Evolutionary conservation across 805 yeast genomes (phyloP).

Genomic region (Wickerhamiella spandovensis): DNA sequence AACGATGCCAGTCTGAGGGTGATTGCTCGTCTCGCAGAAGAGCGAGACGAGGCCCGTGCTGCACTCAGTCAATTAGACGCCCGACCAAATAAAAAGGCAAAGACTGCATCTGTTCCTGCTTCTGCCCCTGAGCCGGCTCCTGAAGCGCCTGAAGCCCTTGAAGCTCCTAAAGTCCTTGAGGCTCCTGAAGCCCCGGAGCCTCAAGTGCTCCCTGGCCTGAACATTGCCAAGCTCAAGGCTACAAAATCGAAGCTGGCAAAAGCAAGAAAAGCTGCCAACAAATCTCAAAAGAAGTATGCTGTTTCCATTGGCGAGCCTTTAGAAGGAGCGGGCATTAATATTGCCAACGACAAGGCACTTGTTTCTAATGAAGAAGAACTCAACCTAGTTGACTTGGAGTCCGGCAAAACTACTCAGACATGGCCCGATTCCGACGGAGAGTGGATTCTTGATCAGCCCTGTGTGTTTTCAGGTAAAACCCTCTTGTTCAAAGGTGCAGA

Average conservation of each 20-base stretch:
- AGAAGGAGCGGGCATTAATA: not conserved
- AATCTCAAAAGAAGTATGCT: not conserved
- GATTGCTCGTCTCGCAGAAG: slow-evolving; percentile 60
- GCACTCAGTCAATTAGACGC: slow-evolving; percentile 42
- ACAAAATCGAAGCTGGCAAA: not conserved
- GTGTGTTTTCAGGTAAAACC: not conserved
- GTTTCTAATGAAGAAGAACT: not conserved
- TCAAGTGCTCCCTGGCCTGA: not conserved
- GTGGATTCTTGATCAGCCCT: not conserved
- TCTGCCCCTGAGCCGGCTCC: too few relatives aligned
- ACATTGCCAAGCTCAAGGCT: not conserved
- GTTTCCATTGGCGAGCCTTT: not conserved
- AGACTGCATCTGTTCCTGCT: too few relatives aligned
- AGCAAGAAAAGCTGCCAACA: slow-evolving; percentile 1
- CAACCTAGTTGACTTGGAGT: not conserved
- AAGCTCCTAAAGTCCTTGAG: not conserved
- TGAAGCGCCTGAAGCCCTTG: not conserved
- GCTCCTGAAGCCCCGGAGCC: slow-evolving; percentile 1
- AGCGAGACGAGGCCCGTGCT: slow-evolving; percentile 57
- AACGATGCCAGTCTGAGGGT: slow-evolving; percentile 87
- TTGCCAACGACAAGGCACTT: not conserved
- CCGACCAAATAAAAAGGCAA: slow-evolving; percentile 1
- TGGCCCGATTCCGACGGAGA: not conserved
- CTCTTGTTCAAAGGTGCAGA: not conserved
- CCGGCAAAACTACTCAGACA: not conserved